Percentiles rank a stretch among this genome's conserved stretches.
These are phyloP conservation scores for Xylaria multiplex DNA, from an alignment of 2,329 filamentous ascomycete genomes.

Conservation along the genomic window DNA sequence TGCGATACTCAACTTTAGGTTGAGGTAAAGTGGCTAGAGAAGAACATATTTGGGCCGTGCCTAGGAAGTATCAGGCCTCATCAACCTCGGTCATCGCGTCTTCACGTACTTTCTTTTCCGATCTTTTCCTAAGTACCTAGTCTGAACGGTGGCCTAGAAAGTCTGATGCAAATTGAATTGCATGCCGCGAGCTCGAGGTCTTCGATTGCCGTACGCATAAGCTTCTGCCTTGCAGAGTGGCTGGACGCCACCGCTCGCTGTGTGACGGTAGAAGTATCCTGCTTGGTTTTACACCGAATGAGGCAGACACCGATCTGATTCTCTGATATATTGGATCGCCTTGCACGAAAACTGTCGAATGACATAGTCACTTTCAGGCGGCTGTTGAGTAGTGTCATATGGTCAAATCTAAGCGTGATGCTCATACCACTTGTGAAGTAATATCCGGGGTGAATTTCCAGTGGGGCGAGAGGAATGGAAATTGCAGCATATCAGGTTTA, in stretches of 20 bases:
- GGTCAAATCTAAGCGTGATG: neutral
- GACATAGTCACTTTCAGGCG: neutral
- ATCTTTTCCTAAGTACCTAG: neutral
- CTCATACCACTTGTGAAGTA: neutral
- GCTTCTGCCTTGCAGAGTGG: conserved; percentile 1
- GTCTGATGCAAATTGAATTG: conserved; percentile 8
- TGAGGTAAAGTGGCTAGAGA: neutral
- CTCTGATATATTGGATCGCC: neutral
- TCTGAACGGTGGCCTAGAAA: neutral
- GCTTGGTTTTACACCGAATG: neutral
- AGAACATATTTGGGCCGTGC: neutral
- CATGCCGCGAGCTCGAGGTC: neutral
- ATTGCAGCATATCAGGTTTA: neutral
- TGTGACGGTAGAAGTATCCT: too few relatives aligned
- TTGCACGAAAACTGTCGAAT: neutral
- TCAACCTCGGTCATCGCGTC: neutral
- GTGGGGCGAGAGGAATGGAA: neutral
- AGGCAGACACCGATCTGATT: neutral
- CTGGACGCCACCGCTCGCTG: neutral
- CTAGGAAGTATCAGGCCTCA: neutral
- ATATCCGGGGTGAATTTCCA: neutral
- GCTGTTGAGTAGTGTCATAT: neutral
- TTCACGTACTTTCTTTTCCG: neutral
- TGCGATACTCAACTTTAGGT: neutral
- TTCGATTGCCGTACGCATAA: conserved; percentile 3